These are phyloP conservation scores for Iberis amara DNA, from an alignment of 441 rosid genomes.

Conservation along the genomic window DNA sequence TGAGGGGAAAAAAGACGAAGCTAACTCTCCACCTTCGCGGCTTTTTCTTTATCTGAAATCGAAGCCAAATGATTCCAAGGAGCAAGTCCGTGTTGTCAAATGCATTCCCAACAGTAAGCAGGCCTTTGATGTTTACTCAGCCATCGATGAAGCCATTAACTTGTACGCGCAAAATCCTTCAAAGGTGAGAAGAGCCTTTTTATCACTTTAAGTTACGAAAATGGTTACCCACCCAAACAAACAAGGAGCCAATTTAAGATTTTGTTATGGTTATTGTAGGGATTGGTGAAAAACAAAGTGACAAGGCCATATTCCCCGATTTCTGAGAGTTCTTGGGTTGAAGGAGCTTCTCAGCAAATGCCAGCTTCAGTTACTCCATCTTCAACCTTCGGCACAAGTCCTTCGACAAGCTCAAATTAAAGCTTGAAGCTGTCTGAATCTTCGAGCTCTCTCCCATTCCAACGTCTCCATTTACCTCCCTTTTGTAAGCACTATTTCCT, in stretches of 20 bases:
- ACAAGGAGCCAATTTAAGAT: constrained; percentile 1
- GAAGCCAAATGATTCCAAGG: constrained; percentile 57
- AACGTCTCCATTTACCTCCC: no score
- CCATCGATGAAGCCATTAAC: constrained; percentile 65
- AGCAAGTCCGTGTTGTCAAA: constrained; percentile 66
- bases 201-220: constrained; percentile 1
- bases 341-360: constrained; percentile 53
- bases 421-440: constrained; percentile 17
- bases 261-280: constrained; percentile 38
- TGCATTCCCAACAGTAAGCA: constrained; percentile 67
- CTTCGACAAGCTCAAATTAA: constrained; percentile 22
- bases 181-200: constrained; percentile 45
- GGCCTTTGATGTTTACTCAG: constrained; percentile 65
- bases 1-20: constrained; percentile 76
- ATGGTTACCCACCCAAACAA: neutral
- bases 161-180: constrained; percentile 51
- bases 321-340: constrained; percentile 37
- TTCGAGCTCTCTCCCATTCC: constrained; percentile 3
- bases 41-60: constrained; percentile 53
- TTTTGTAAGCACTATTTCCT: constrained; percentile 16
- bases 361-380: constrained; percentile 41
- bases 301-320: constrained; percentile 76
- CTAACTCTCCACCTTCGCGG: constrained; percentile 63
- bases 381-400: constrained; percentile 59
- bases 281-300: constrained; percentile 62